Evolutionary conservation across 1,139 yeast species (phyloP).

Genomic region (Diutina catenulata): DNA sequence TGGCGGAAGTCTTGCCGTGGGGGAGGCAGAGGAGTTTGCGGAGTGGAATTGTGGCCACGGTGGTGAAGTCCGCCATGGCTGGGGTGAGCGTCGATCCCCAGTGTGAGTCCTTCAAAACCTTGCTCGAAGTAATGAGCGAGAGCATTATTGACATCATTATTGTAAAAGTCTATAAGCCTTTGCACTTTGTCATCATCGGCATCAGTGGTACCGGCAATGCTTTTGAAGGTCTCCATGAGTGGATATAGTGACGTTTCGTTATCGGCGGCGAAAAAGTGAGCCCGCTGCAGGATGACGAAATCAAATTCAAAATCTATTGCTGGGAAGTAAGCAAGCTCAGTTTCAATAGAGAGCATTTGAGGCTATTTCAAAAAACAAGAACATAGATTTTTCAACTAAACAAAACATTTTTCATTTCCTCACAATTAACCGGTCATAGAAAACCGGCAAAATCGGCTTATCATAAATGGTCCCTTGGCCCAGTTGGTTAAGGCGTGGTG

Average conservation of each 20-base stretch:
- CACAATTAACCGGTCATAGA: no score
- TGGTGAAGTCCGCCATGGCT: neutral
- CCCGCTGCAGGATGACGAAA: no score
- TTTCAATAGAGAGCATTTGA: no score
- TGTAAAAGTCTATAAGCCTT: constrained; percentile 1
- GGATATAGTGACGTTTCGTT: no score
- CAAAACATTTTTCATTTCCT: no score
- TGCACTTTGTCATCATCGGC: neutral
- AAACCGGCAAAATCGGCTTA: no score
- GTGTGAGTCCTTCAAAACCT: constrained; percentile 3
- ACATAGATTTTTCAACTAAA: no score
- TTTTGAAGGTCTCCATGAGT: constrained; percentile 1
- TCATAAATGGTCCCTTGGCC: constrained; percentile 90
- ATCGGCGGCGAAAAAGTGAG: no score
- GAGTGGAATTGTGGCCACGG: neutral
- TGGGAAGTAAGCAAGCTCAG: no score
- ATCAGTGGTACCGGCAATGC: constrained; percentile 2
- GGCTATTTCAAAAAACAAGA: no score
- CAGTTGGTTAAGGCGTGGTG: constrained; percentile 89
- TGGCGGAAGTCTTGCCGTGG: neutral
- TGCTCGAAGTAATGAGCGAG: constrained; percentile 4
- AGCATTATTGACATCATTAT: constrained; percentile 3
- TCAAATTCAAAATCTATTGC: no score
- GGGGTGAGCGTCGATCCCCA: neutral
- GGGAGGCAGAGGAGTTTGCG: neutral